Base-by-base conservation (phyloP, 805 yeast genomes). In the Teunomyces atbi region DNA sequence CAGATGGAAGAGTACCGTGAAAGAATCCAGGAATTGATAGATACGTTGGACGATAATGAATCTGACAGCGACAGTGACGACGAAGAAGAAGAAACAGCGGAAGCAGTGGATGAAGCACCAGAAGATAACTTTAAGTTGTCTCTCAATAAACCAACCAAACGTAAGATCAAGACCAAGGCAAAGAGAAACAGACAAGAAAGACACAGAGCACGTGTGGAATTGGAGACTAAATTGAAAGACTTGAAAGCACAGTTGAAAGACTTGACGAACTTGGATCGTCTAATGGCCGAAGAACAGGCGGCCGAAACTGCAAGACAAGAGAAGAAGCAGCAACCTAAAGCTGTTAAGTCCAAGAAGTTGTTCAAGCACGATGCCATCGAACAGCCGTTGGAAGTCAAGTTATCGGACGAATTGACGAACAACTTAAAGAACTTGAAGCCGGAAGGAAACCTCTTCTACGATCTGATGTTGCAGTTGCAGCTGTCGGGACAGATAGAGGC, bases 401-500 rank as follows among this genome's bases (percentile, higher is more conserved):
- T 94, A 44, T 81, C 95, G 20, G 92, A 89, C 60, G 99, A 94
- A 66, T 76, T 94, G 53, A 82, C 86, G 28, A 95, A 87, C 57
- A 87, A 96, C 12, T 73, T 94, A 57, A 81, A 97, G 64, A 79
- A 82, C 51, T 71, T 94, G 60, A 87, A 81, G 61, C 94, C 98
- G 0, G 99, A 94, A 69, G 98, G 98, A 13, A 88, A 85, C 62
- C 69, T 89, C 47, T 73, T 89, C 38, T 82, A 84, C 53, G 97
- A 91, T 61, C 83, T 89, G 48, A 82, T 92, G 82, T 77, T 83
- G 64, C 79, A 79, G 50, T 64, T 92, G 52, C 98, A 94, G 70
- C 81, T 88, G 51, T 75, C 84, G 26, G 99, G 99, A 55, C 80
- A 84, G 60, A 76, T 94, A 46, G 99, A 92, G 66, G 75, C 96